Evolutionary conservation across 1,284 basidiomycete genomes (phyloP).

Genomic region (Albatrellus sp.): DNA sequence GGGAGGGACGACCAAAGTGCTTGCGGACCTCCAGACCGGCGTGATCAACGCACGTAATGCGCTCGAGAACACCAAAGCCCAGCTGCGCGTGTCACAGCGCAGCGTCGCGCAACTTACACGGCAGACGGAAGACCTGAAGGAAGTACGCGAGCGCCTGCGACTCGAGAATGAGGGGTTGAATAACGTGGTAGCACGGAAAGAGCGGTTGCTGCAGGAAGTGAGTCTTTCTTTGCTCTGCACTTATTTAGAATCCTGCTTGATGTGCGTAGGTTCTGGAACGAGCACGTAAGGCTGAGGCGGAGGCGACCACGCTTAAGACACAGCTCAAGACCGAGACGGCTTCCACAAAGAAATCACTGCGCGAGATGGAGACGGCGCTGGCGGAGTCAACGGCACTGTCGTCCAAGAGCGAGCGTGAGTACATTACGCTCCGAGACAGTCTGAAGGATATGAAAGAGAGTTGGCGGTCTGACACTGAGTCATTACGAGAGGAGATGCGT

Average conservation of each 20-base stretch:
- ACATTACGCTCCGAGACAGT: slow-evolving; percentile 61
- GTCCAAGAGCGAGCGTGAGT: slow-evolving; percentile 69
- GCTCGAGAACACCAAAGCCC: slow-evolving; percentile 72
- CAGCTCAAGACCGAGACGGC: slow-evolving; percentile 64
- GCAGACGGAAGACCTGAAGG: slow-evolving; percentile 78
- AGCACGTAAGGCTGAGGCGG: slow-evolving; percentile 70
- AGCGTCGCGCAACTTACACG: slow-evolving; percentile 70
- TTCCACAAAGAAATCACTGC: slow-evolving; percentile 56
- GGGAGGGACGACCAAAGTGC: slow-evolving; percentile 68
- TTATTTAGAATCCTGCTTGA: background rate
- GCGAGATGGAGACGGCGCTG: slow-evolving; percentile 65
- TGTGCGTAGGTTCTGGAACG: slow-evolving; percentile 55
- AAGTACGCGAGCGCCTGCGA: slow-evolving; percentile 65
- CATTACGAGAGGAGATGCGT: slow-evolving; percentile 55
- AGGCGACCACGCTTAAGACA: slow-evolving; percentile 48
- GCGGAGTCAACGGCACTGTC: slow-evolving; percentile 63
- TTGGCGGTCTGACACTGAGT: slow-evolving; percentile 58
- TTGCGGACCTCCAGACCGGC: slow-evolving; percentile 72
- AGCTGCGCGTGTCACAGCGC: slow-evolving; percentile 65
- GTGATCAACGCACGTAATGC: slow-evolving; percentile 70
- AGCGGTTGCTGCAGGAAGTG: slow-evolving; percentile 73
- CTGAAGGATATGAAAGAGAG: slow-evolving; percentile 54
- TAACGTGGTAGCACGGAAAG: slow-evolving; percentile 77
- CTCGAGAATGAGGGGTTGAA: slow-evolving; percentile 79
- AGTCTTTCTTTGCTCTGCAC: slow-evolving; percentile 9